Evolutionary conservation across 2,329 filamentous ascomycete species (phyloP), one percentile per base, ranked within the genome.

Genomic region (Alternaria gansuensis): DNA sequence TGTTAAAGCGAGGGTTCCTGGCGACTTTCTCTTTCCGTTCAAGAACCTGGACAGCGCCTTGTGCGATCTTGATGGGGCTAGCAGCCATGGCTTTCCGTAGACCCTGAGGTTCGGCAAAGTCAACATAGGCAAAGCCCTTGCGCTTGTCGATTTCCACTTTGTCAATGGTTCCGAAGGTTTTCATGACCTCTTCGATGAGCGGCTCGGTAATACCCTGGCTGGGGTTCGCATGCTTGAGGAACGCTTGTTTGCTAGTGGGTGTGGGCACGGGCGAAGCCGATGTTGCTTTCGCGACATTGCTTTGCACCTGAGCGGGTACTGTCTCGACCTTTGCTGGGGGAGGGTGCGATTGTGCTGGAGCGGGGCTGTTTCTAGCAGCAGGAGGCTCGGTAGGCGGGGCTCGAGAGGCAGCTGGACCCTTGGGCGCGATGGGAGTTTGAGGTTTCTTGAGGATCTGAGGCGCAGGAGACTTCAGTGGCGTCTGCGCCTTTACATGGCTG

Each of bases 71-170:
- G 29, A 97, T 85, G 0, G 91, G 92, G 71, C 92, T 96, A 11
- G 90, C 91, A 14, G 87, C 85, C 72, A 97, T 88, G 5, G 94
- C 94, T 71, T 91, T 92, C 68, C 86, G 86, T 26, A 98, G 82
- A 9, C 85, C 84, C 8, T 88, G 87, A 0, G 89, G 84, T 23
- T 92, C 88, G 9, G 86, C 85, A 79, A 97, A 98, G 63, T 97
- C 91, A 37, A 96, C 89, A 74, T 97, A 97, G 2, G 93, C 94
- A 70, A 97, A 96, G 0, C 93, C 93, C 77, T 97, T 97, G 71
- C 93, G 90, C 77, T 93, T 93, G 75, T 98, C 94, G 53, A 98
- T 94, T 69, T 97, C 94, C 17, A 97, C 91, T 65, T 87, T 90
- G 0, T 86, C 86, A 44, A 97, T 86, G 1, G 85, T 77, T 2